phyloP scores from a whole-genome alignment of 106 monocot species.

The Platanthera guangdongensis region DNA sequence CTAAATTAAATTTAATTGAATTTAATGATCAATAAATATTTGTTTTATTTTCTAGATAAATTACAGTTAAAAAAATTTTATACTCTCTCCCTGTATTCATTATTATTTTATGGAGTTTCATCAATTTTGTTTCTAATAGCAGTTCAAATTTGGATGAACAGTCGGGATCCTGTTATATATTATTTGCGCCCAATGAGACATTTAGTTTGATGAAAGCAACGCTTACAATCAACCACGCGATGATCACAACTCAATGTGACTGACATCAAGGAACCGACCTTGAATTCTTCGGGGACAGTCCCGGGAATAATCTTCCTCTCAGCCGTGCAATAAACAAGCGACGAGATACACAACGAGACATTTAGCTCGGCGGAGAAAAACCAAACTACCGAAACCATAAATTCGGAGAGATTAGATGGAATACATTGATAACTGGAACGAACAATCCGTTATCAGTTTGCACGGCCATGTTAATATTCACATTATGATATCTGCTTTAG shows the following conservation, averaged over 20 bases:
- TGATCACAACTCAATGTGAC: constrained; percentile 96
- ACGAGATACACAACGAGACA: background rate
- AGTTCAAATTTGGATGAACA: too few relatives aligned
- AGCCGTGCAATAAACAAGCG: constrained; percentile 38
- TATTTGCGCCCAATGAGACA: too few relatives aligned
- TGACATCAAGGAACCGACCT: constrained; percentile 83
- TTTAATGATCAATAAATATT: too few relatives aligned
- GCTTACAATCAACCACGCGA: constrained; percentile 91
- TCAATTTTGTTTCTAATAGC: too few relatives aligned
- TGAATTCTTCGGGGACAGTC: constrained; percentile 40
- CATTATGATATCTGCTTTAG: constrained; percentile 59
- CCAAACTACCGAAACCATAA: background rate
- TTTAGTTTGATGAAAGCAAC: too few relatives aligned
- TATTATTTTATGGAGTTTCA: too few relatives aligned
- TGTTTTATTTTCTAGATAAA: too few relatives aligned
- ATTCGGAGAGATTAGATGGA: background rate
- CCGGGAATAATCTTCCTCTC: constrained; percentile 88
- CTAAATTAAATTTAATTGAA: too few relatives aligned
- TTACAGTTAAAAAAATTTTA: too few relatives aligned
- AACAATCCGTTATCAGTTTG: constrained; percentile 93
- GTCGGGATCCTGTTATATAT: too few relatives aligned
- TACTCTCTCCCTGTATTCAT: too few relatives aligned
- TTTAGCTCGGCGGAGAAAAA: background rate
- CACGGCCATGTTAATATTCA: constrained; percentile 91
- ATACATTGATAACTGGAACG: constrained; percentile 85